Base-by-base conservation (phyloP, 768 basidiomycete genomes). In the Naganishia friedmannii region DNA sequence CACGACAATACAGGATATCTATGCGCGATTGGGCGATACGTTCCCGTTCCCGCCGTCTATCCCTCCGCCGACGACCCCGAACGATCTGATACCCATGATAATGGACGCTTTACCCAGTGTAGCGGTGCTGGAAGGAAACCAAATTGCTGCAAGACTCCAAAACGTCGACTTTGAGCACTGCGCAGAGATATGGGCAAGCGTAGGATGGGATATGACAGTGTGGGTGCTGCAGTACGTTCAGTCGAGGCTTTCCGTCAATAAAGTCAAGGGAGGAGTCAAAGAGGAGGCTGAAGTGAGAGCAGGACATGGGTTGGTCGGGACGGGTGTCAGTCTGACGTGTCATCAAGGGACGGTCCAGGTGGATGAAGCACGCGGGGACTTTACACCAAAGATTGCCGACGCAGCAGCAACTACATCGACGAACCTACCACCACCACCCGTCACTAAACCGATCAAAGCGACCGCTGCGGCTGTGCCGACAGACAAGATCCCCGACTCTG, bases 201-300 rank as follows among this genome's bases (percentile, higher is more conserved):
- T 28, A 12, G 60, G 60, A 29, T 63, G 42, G 34, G 60, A 63
- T 29, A n/a, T 63, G n/a, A 45, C 60, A 4, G n/a, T 45, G 2
- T 63, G 60, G 60, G 60, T 63, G 9, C 39, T 63, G 39, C 60
- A 63, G 60, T 63, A 63, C 23, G 60, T 63, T 12, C 60, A 63
- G n/a, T n/a, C 60, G 19, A 34, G 42, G 60, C 21, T 63, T 3
- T n/a, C 60, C 23, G 9, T 26, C 17, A 39, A 45, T 23, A 63
- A 63, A 15, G 21, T 10, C n/a, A 63, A 45, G 26, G 39, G 37
- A 15, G 42, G 10, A 8, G 13, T 23, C 21, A 37, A 23, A 42
- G n/a, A 32, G 19, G 34, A 31, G n/a, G n/a, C 2, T 21, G 2
- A 4, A 34, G 34, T 8, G 34, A 15, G 0, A n/a, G 57, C 9